Conservation (phyloP, 2,329 filamentous ascomycete genomes). For the Arthrobotrys conoides region DNA sequence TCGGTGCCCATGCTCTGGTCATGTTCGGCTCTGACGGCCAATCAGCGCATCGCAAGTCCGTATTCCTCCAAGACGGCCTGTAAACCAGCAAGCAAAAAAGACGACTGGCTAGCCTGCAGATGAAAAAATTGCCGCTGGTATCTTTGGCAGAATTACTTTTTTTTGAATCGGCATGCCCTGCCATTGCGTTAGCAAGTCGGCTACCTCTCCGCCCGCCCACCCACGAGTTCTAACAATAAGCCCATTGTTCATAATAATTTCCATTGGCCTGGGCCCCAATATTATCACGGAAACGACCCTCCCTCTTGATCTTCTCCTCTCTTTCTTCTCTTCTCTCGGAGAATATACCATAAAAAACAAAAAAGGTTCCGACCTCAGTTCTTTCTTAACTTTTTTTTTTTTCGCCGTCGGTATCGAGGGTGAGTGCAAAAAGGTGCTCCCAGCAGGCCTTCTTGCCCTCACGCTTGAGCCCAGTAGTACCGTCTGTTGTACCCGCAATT, state of each 20-base stretch:
- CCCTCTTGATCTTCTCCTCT: constrained; percentile 48
- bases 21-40: constrained; percentile 56
- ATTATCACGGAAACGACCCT: constrained; percentile 43
- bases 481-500: constrained; percentile 49
- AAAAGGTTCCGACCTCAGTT: constrained; percentile 41
- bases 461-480: constrained; percentile 50
- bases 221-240: constrained; percentile 58
- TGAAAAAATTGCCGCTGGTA: constrained; percentile 58
- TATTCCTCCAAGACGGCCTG: constrained; percentile 48
- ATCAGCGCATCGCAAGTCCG: constrained; percentile 51
- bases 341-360: constrained; percentile 45
- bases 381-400: constrained; percentile 40
- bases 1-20: constrained; percentile 49
- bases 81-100: constrained; percentile 52
- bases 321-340: constrained; percentile 46
- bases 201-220: constrained; percentile 60
- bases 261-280: constrained; percentile 50
- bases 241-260: constrained; percentile 59
- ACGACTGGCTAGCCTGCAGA: constrained; percentile 54
- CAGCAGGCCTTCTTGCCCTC: constrained; percentile 59
- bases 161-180: constrained; percentile 50
- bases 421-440: constrained; percentile 60
- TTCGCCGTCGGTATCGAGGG: constrained; percentile 54
- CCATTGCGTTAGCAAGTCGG: constrained; percentile 60
- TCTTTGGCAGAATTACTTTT: constrained; percentile 45